Evolutionary conservation across 345 rosid genomes (phyloP).

Genomic region (Lumnitzera racemosa): DNA sequence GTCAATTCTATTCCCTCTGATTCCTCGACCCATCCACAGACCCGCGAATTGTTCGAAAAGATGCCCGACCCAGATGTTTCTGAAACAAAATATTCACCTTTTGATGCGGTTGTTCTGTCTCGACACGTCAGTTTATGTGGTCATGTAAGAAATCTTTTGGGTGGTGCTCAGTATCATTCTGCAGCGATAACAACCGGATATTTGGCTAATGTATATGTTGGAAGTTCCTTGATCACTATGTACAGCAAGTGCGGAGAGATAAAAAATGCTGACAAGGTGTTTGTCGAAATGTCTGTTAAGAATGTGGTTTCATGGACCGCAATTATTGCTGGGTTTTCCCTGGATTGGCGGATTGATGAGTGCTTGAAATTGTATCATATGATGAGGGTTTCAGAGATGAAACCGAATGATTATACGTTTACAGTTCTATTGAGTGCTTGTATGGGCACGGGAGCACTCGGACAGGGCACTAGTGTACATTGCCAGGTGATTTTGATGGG

Average conservation of each 20-base stretch:
- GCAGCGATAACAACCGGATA: constrained; percentile 50
- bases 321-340: constrained; percentile 73
- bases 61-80: constrained; percentile 10
- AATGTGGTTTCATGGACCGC: constrained; percentile 86
- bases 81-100: constrained; percentile 12
- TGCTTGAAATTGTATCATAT: constrained; percentile 50
- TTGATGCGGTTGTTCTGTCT: constrained; percentile 42
- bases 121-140: constrained; percentile 52
- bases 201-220: constrained; percentile 51
- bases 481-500: constrained; percentile 64
- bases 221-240: constrained; percentile 52
- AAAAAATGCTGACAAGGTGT: constrained; percentile 40
- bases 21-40: background rate
- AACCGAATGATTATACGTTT: constrained; percentile 75
- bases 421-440: constrained; percentile 76
- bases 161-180: constrained; percentile 57
- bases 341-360: constrained; percentile 49
- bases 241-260: constrained; percentile 43
- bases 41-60: constrained; percentile 26
- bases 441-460: constrained; percentile 70
- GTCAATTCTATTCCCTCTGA: constrained; percentile 11
- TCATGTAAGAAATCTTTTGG: constrained; percentile 32
- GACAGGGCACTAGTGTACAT: constrained; percentile 74
- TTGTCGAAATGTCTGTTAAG: constrained; percentile 73
- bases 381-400: constrained; percentile 48